Evolutionary conservation across 2,329 filamentous ascomycete species (phyloP).

Genomic region (Zopfia rhizophila): DNA sequence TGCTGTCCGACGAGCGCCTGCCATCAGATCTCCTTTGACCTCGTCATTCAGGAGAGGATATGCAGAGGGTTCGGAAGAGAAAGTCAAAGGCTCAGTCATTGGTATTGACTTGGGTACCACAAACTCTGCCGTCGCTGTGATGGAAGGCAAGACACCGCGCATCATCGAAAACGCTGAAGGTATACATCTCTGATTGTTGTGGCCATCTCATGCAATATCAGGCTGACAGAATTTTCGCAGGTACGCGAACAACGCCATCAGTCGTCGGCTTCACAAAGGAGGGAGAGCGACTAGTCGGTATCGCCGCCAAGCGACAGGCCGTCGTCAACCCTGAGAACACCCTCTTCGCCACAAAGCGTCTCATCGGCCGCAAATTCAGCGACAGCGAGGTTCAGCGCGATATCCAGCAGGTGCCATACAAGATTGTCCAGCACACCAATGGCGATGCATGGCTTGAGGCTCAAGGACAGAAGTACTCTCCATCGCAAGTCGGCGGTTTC

Average conservation of each 20-base stretch:
- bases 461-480: constrained; percentile 94
- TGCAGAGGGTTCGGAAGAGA: constrained; percentile 76
- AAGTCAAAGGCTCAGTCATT: constrained; percentile 95
- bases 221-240: constrained; percentile 55
- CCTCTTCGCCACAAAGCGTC: constrained; percentile 97
- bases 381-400: constrained; percentile 95
- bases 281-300: constrained; percentile 95
- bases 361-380: constrained; percentile 97
- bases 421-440: constrained; percentile 97
- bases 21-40: constrained; percentile 75
- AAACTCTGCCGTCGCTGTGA: constrained; percentile 95
- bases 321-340: constrained; percentile 99
- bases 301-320: constrained; percentile 96
- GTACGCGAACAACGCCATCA: constrained; percentile 90
- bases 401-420: constrained; percentile 97
- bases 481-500: constrained; percentile 98
- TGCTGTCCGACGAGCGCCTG: constrained; percentile 70
- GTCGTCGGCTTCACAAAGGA: constrained; percentile 96
- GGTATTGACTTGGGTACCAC: constrained; percentile 99
- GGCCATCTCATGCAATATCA: constrained; percentile 6
- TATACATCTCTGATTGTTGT: constrained; percentile 52
- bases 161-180: constrained; percentile 99
- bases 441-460: constrained; percentile 96
- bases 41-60: constrained; percentile 79
- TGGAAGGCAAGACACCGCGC: constrained; percentile 95